These are phyloP conservation scores for Suillus spraguei DNA, from an alignment of 768 basidiomycete genomes.

Conservation along the genomic window DNA sequence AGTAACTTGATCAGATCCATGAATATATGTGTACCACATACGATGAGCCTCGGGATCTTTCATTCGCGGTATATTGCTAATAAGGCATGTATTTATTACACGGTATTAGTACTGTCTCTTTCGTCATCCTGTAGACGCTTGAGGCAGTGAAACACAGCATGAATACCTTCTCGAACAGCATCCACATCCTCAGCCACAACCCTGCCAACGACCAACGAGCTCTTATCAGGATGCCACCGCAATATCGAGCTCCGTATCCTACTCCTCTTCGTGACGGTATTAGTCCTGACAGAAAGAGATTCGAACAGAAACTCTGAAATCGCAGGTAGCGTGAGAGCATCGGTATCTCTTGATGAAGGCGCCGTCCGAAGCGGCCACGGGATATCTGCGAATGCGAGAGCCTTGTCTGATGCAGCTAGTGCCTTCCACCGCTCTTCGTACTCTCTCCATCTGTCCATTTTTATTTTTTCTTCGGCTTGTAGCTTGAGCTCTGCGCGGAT, in stretches of 20 bases:
- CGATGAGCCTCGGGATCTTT: neutral
- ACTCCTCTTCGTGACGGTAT: slow-evolving; percentile 47
- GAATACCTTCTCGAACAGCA: slow-evolving; percentile 48
- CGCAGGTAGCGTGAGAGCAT: slow-evolving; percentile 38
- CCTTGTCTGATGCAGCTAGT: slow-evolving; percentile 33
- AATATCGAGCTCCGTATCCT: slow-evolving; percentile 61
- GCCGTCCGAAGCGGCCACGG: slow-evolving; percentile 58
- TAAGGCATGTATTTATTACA: neutral
- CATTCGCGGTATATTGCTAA: neutral
- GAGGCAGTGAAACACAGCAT: slow-evolving; percentile 41
- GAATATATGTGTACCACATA: neutral
- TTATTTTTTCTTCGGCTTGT: slow-evolving; percentile 43
- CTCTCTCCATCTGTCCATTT: slow-evolving; percentile 47
- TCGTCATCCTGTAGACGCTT: slow-evolving; percentile 37
- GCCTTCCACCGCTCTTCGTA: slow-evolving; percentile 57
- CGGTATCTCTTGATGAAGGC: slow-evolving; percentile 22
- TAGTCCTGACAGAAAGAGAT: slow-evolving; percentile 43
- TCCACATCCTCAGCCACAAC: slow-evolving; percentile 48
- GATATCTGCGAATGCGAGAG: slow-evolving; percentile 51
- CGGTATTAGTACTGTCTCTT: slow-evolving; percentile 13
- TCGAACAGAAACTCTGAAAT: slow-evolving; percentile 56
- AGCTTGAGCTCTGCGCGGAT: slow-evolving; percentile 50
- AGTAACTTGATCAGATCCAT: too few species aligned
- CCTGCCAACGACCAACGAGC: slow-evolving; percentile 44
- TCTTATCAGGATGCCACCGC: slow-evolving; percentile 73